phyloP scores from a whole-genome alignment of 2,329 filamentous ascomycete genomes.

The Leptographium lundbergii region DNA sequence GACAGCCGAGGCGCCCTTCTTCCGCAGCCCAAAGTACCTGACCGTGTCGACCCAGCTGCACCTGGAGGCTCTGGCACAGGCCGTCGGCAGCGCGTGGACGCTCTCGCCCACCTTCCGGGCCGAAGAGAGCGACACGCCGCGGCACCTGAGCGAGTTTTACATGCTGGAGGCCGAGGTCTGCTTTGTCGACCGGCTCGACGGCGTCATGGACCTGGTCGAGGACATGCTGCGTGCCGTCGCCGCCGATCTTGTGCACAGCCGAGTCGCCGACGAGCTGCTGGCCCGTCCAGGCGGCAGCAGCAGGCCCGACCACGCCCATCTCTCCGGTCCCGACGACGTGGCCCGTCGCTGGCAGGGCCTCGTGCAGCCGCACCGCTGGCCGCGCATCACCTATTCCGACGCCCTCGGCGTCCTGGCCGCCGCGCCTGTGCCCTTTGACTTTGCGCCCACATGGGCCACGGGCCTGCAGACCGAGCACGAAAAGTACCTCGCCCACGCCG shows the following conservation, averaged over 20 bases:
- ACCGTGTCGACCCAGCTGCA: slow-evolving; percentile 94
- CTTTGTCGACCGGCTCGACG: slow-evolving; percentile 57
- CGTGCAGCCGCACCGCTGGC: slow-evolving; percentile 46
- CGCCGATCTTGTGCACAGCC: slow-evolving; percentile 25
- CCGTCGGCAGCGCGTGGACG: slow-evolving; percentile 85
- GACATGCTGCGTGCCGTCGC: slow-evolving; percentile 52
- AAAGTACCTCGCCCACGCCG: slow-evolving; percentile 59
- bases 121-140: slow-evolving; percentile 82
- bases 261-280: slow-evolving; percentile 32
- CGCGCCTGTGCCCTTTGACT: slow-evolving; percentile 48
- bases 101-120: slow-evolving; percentile 89
- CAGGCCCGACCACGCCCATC: not conserved
- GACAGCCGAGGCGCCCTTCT: slow-evolving; percentile 42
- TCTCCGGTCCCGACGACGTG: not conserved
- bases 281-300: slow-evolving; percentile 20
- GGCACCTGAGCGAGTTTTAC: slow-evolving; percentile 95
- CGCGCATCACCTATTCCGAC: slow-evolving; percentile 69
- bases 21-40: slow-evolving; percentile 78
- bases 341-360: slow-evolving; percentile 57
- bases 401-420: slow-evolving; percentile 57
- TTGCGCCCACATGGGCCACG: slow-evolving; percentile 53
- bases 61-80: slow-evolving; percentile 80
- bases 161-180: slow-evolving; percentile 91
- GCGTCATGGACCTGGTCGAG: slow-evolving; percentile 71
- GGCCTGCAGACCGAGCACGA: slow-evolving; percentile 89